Evolutionary conservation across 805 yeast species (phyloP), one percentile per base, ranked within the genome.

Genomic region (Cyberlindnera mrakii): DNA sequence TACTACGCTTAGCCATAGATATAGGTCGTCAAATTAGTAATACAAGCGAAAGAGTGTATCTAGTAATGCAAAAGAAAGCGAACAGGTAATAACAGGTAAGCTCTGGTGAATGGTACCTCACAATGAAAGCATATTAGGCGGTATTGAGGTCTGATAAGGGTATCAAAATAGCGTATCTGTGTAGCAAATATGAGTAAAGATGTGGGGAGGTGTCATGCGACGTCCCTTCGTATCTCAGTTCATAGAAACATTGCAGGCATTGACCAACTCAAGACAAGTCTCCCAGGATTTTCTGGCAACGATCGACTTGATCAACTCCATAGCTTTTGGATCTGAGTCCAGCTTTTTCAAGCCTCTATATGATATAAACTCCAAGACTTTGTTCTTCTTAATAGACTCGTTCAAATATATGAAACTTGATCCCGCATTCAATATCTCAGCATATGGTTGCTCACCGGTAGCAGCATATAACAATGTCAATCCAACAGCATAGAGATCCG

Each of bases 401-500:
- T 62, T 54, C 44, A 68, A 48, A 35, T 64, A 59, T 19, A 50
- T 47, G 34, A 58, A 52, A 27, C 57, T 62, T 13, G 58, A 54
- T 16, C 35, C 34, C 8, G 41, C 10, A n/a, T 39, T 34, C 11
- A 47, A 25, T 8, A 50, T 32, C 5, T 44, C 45, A 4, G 54
- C 25, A 45, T 72, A 75, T 1, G 81, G 80, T 44, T 64, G 63
- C 15, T 55, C 52, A 2, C 78, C 78, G 9, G 70, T 68, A 1
- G 72, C 74, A 10, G 74, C 70, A 40, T 65, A 62, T 30, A 75
- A 50, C 9, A 75, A 51, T 17, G 25, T 18, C 35, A 75, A 50
- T 0, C 80, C 80, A 4, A 65, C 65, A 13, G 78, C 68, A 49
- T 63, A 75, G 9, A 70, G 46, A 44, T 75, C 80, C 3, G 76